Base-by-base conservation (phyloP, 805 yeast species). In the Candida pseudoglaebosa region DNA sequence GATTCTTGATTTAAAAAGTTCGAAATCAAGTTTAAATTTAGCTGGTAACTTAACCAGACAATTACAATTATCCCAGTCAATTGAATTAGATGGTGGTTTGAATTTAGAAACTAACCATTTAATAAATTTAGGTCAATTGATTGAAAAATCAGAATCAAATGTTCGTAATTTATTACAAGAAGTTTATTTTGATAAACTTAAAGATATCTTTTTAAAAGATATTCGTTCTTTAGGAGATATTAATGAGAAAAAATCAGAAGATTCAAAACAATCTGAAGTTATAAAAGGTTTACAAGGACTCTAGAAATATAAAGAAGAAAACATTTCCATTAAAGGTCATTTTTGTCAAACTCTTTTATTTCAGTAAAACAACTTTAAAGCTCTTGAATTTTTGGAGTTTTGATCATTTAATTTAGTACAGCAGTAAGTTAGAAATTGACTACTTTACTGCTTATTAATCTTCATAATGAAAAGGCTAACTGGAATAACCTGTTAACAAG, bases 181-280 rank as follows among this genome's bases (percentile, higher is more conserved):
- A 46, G 97, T 91, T 19, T 91, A 91, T 59, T 91, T 91, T 56
- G 97, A 95, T 52, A 91, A 91, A 67, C 86, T 96, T 14, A 80
- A 86, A 54, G 96, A 91, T 55, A 82, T 93, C 36, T 70, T 90
- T 48, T 58, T 67, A 52, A 68, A 65, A 46, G 74, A 68, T 47
- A 59, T 68, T 48, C 50, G 74, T 39, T 56, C 65, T 14, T 50
- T 65, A 16, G 70, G 70, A 10, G 68, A 64, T 43, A 47, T 58
- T 20, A 47, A 53, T 14, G 58, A 48, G 8, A 56, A 62, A 45
- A 57, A 54, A 31, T 51, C 45, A 26, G 70, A 64, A 29, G 56
- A 57, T 24, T 38, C 42, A 32, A 62, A 52, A 43, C 73, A 68
- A 13, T 45, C 57, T 18, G 69, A 67, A 42, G 42, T 67, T 37